A percentile compares a stretch with the other conserved stretches of the same genome.
These are phyloP conservation scores for Gillenia trifoliata DNA, from an alignment of 306 rosid species.

Conservation along the genomic window DNA sequence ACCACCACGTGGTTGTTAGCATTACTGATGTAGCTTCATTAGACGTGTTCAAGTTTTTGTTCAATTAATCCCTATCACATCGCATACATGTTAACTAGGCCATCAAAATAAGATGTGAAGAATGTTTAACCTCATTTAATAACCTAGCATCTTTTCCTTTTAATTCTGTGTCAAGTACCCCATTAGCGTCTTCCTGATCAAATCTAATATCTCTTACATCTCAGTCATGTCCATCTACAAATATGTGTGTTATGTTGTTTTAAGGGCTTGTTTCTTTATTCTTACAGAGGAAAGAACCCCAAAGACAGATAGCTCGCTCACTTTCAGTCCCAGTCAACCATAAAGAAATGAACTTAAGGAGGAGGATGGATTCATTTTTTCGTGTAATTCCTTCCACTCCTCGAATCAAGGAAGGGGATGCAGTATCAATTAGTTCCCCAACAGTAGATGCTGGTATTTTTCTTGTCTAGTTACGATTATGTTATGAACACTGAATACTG, in stretches of 20 bases:
- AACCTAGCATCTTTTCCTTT: too few species aligned
- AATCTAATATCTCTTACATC: too few species aligned
- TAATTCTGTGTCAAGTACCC: not conserved
- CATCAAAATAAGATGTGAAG: not conserved
- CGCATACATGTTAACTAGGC: constrained; percentile 5
- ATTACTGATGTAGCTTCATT: constrained; percentile 11
- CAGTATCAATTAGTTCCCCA: constrained; percentile 34
- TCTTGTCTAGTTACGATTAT: not conserved
- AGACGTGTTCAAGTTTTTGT: constrained; percentile 2
- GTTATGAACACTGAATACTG: not conserved
- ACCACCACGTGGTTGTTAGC: constrained; percentile 4
- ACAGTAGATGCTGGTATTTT: constrained; percentile 52
- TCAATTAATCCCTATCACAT: not conserved
- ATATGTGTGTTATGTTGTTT: not conserved
- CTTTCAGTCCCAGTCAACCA: constrained; percentile 68
- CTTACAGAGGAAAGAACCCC: constrained; percentile 57
- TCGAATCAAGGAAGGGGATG: constrained; percentile 46
- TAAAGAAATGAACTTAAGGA: constrained; percentile 46
- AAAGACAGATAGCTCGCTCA: constrained; percentile 67
- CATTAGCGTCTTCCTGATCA: too few species aligned
- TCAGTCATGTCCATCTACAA: not conserved
- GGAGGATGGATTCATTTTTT: constrained; percentile 70
- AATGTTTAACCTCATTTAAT: not conserved
- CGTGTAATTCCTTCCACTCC: constrained; percentile 93
- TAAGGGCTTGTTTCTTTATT: constrained; percentile 8